Evolutionary conservation across 306 rosid species (phyloP).

Genomic region (Betula pendula): DNA sequence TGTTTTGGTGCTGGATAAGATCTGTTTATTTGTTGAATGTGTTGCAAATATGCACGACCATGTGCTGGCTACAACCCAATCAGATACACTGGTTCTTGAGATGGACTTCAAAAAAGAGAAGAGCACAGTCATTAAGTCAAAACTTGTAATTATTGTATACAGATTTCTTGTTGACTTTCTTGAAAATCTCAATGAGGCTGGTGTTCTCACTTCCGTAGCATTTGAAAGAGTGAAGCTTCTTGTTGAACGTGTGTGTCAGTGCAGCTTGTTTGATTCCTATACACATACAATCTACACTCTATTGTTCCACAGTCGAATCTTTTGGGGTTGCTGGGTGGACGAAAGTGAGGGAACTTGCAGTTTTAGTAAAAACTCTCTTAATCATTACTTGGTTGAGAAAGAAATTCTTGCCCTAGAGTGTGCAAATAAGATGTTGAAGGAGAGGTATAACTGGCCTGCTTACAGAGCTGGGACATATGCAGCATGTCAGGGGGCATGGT

Average conservation of each 20-base stretch:
- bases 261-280: slow-evolving; percentile 45
- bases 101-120: slow-evolving; percentile 22
- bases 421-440: slow-evolving; percentile 40
- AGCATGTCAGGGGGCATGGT: slow-evolving; percentile 59
- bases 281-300: slow-evolving; percentile 41
- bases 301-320: slow-evolving; percentile 38
- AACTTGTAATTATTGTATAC: slow-evolving; percentile 35
- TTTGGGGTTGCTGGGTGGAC: slow-evolving; percentile 42
- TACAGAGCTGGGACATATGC: slow-evolving; percentile 49
- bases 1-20: slow-evolving; percentile 42
- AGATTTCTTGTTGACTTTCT: slow-evolving; percentile 47
- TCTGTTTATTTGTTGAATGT: slow-evolving; percentile 28
- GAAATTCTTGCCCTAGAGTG: slow-evolving; percentile 32
- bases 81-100: slow-evolving; percentile 8
- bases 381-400: slow-evolving; percentile 30
- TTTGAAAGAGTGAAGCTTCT: slow-evolving; percentile 46
- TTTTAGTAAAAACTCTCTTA: slow-evolving; percentile 9
- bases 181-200: slow-evolving; percentile 41
- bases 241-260: slow-evolving; percentile 44
- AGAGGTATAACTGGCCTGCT: slow-evolving; percentile 46
- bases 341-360: slow-evolving; percentile 27
- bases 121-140: slow-evolving; percentile 25
- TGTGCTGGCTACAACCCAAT: slow-evolving; percentile 15
- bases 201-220: slow-evolving; percentile 24
- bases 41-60: slow-evolving; percentile 28